Evolutionary conservation across 768 basidiomycete genomes (phyloP), one percentile per base, ranked within the genome.

Genomic region (Cystofilobasidium capitatum): DNA sequence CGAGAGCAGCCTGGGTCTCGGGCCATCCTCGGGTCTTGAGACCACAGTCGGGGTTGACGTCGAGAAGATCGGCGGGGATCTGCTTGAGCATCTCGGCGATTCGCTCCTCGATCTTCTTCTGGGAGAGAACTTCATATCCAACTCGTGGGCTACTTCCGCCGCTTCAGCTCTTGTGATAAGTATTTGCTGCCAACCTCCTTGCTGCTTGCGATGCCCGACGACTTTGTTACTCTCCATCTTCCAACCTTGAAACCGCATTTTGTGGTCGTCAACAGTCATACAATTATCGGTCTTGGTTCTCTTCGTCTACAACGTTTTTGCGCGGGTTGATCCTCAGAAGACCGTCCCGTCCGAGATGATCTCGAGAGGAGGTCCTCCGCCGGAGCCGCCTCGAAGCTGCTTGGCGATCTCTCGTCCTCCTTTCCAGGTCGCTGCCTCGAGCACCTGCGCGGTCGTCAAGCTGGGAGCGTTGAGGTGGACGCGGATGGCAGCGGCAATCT

Each of bases 1-100:
- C 44, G 13, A 65, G 72, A 74, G 40, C 61, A 81, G 84, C 84
- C 81, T 96, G 89, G 51, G 93, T 97, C 83, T 98, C 93, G 79
- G 88, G 88, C 93, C 93, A 96, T 74, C 88, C 90, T 82, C 93
- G 91, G 72, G 94, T 98, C 84, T 98, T 98, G 74, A 98, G 82
- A 80, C 94, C 96, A 76, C 94, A 97, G 78, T 97, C 94, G 67
- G 94, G 94, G 83, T 97, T 97, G 79, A 98, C 82, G 77, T 89
- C 88, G 77, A 91, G 83, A 66, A 92, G 83, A 68, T 87, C 83
- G 74, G 83, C 82, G 68, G 89, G 86, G 71, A 97, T 85, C 75
- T 88, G 73, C 65, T 71, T 54, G 62, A 90, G 84, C 84, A 94
- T 91, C 71, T 85, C 78, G 78, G 83, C 83, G 76, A 98, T 82